Percentiles rank a stretch among this genome's conserved stretches.
Evolutionary conservation across 2,329 filamentous ascomycete species (phyloP).

Genomic region (Ascosphaera apis): DNA sequence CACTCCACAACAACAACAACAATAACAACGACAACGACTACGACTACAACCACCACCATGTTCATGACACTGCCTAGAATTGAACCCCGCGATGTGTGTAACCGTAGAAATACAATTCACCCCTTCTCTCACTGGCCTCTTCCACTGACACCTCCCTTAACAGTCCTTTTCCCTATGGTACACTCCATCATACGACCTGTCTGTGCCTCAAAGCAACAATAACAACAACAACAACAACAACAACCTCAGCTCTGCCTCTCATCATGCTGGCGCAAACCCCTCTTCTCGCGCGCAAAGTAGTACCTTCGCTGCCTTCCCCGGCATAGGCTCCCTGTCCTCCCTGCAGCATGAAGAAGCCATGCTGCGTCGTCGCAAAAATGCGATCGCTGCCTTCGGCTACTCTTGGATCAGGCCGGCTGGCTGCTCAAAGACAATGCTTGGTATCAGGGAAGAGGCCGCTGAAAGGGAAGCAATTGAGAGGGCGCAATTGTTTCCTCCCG

Average conservation of each 20-base stretch:
- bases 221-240: conserved; percentile 8
- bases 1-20: too few species aligned
- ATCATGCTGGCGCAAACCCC: conserved; percentile 7
- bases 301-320: conserved; percentile 26
- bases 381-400: conserved; percentile 69
- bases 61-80: conserved; percentile 43
- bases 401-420: conserved; percentile 81
- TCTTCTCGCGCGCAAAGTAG: conserved; percentile 11
- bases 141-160: conserved; percentile 1
- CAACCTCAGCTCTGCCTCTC: conserved; percentile 12
- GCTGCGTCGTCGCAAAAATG: conserved; percentile 51
- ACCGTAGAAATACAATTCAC: conserved; percentile 2
- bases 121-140: neutral
- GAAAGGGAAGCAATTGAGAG: conserved; percentile 73
- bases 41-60: conserved; percentile 29
- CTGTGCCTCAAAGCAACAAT: conserved; percentile 10
- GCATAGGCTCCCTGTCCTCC: conserved; percentile 39
- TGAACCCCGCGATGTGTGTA: conserved; percentile 44
- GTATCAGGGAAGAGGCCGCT: conserved; percentile 67
- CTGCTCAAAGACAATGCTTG: conserved; percentile 68
- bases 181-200: conserved; percentile 31
- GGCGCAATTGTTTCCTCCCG: conserved; percentile 44
- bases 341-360: conserved; percentile 56
- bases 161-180: conserved; percentile 58
- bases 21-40: too few species aligned